Base-by-base conservation (phyloP, 2,329 filamentous ascomycete species). In the Ophiostoma sp. region DNA sequence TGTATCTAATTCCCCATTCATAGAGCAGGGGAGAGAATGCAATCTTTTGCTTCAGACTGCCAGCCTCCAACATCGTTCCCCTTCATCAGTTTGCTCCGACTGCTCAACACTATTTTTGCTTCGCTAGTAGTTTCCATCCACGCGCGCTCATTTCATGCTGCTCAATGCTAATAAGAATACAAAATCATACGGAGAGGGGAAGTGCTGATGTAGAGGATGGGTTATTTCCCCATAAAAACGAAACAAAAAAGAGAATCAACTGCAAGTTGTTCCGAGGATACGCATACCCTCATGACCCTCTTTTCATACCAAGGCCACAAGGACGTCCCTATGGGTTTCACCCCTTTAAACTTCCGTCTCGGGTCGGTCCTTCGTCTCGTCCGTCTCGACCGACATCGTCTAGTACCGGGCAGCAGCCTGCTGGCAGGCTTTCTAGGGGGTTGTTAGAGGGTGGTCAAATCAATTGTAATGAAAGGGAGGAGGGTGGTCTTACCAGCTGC, bases 371-470 rank as follows among this genome's bases (percentile, higher is more conserved):
- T 9, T 57, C 68, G 50, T 28, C 12, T 36, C n/a, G 31, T 39
- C 33, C 15, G 17, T 8, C n/a, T 4, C n/a, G 19, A 33, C 8
- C 9, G 19, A 2, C 50, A 19, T 28, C 45, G 12, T 52, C 81
- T 90, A 93, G 85, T 93, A 93, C 78, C 86, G 89, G 83, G 86
- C 89, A 72, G 93, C 91, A 78, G 93, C 92, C 77, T 89, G 85
- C 87, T 95, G 93, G 87, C 93, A 95, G 73, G 93, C 92, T 88
- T 95, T 95, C 87, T 89, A 76, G 79, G 76, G 4, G 57, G 73
- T 9, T 50, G 68, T 76, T 70, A 71, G 57, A 33, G 6, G 61
- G 70, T 25, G 15, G 15, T 25, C 12, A 17, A 22, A 28, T 6
- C 12, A 17, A 31, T 1, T 19, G 17, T 31, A 22, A 11, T 17